Percentiles rank a stretch among this genome's conserved stretches.
These are phyloP conservation scores for Saccharum officinarum DNA, from an alignment of 176 grass and related monocot genomes.

Conservation along the genomic window DNA sequence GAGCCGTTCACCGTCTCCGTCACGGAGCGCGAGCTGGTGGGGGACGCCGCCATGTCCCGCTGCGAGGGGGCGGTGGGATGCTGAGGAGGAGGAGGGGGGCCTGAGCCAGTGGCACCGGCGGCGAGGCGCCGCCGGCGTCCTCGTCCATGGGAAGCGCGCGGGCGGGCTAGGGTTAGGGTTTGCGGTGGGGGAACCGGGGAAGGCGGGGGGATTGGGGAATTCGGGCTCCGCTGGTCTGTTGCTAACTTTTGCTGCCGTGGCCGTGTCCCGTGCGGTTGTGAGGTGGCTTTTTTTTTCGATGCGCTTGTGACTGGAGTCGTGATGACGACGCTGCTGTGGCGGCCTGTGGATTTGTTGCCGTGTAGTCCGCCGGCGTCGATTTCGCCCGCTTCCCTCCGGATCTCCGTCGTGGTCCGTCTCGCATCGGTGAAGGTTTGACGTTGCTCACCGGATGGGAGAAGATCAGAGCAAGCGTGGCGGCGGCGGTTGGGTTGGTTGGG, in stretches of 20 bases:
- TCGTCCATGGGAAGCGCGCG: constrained; percentile 37
- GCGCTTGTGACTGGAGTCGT: no score
- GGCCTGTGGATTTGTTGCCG: no score
- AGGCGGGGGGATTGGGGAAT: constrained; percentile 17
- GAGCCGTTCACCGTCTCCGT: constrained; percentile 75
- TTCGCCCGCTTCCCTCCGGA: no score
- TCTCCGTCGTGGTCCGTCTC: no score
- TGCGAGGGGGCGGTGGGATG: neutral
- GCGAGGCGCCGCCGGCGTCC: constrained; percentile 39
- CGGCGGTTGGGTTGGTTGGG: no score
- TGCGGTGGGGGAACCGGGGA: neutral
- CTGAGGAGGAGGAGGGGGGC: neutral
- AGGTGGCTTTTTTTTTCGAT: no score
- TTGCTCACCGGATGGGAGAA: no score
- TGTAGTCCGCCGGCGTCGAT: no score
- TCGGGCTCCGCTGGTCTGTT: neutral
- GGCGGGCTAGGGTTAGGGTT: constrained; percentile 54
- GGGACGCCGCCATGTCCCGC: constrained; percentile 63
- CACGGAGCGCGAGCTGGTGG: constrained; percentile 84
- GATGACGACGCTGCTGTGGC: no score
- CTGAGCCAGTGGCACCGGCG: constrained; percentile 25
- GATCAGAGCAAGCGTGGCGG: no score
- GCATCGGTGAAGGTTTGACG: no score
- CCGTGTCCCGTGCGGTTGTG: no score
- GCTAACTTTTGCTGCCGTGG: neutral